Conservation (phyloP, 805 yeast species). For the Ogataea trehaloabstinens region DNA sequence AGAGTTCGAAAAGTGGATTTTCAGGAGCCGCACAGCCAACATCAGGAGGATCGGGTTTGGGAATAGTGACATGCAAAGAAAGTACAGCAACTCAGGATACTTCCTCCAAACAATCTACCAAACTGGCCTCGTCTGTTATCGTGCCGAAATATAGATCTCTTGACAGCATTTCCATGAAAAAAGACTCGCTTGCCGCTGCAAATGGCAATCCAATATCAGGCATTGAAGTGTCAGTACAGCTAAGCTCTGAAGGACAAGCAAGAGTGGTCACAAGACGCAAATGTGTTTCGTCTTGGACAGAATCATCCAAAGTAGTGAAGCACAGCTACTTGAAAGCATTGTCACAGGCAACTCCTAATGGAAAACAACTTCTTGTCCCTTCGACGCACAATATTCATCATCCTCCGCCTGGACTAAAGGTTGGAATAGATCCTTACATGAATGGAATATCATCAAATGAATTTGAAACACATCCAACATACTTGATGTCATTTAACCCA, state of each 20-base stretch:
- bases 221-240: conserved; percentile 20
- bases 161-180: conserved; percentile 1
- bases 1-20: conserved; percentile 15
- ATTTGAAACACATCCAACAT: conserved; percentile 21
- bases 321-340: conserved; percentile 1
- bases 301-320: not conserved
- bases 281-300: conserved; percentile 1
- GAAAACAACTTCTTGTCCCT: conserved; percentile 2
- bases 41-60: conserved; percentile 1
- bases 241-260: conserved; percentile 29
- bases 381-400: conserved; percentile 4
- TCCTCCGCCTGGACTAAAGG: conserved; percentile 25
- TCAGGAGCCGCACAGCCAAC: conserved; percentile 1
- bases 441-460: conserved; percentile 27
- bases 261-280: conserved; percentile 26
- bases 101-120: not conserved
- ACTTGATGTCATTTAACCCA: conserved; percentile 3
- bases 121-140: too few relatives aligned
- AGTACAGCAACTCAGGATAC: not conserved
- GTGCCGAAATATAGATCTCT: conserved; percentile 1
- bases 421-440: conserved; percentile 30
- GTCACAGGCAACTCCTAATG: conserved; percentile 3
- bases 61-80: not conserved
- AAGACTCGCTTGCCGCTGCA: too few relatives aligned
- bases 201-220: not conserved